These are phyloP conservation scores for Gleditsia sinensis DNA, from an alignment of 306 rosid genomes.

Conservation along the genomic window DNA sequence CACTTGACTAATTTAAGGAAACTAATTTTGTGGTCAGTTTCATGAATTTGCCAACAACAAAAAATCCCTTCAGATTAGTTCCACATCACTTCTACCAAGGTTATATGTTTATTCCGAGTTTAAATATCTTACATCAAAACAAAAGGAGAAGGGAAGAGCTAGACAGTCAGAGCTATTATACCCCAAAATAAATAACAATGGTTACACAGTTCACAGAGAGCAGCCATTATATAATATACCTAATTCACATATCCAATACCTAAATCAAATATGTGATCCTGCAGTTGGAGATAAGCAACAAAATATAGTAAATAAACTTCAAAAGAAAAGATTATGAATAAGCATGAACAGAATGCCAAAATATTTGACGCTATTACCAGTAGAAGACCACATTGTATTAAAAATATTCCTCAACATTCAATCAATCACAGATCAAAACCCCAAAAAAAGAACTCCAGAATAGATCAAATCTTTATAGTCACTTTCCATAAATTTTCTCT, in stretches of 20 bases:
- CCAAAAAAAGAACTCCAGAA: conserved; percentile 22
- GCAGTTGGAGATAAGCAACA: not conserved
- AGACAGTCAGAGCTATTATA: not conserved
- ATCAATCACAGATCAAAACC: not conserved
- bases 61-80: too few species aligned
- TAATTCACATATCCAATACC: too few species aligned
- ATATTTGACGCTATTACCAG: conserved; percentile 3
- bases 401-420: not conserved
- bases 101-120: too few species aligned
- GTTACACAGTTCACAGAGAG: not conserved
- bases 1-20: too few species aligned
- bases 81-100: too few species aligned
- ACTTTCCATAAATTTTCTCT: not conserved
- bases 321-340: not conserved
- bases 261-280: not conserved
- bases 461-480: conserved; percentile 20
- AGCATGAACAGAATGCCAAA: not conserved
- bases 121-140: too few species aligned
- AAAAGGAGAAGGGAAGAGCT: too few species aligned
- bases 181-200: not conserved
- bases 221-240: too few species aligned
- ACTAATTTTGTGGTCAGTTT: not conserved
- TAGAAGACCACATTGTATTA: conserved; percentile 3
- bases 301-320: not conserved
- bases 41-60: not conserved